Conservation (phyloP, 208 protist genomes). For the Wallacemonas sp. region DNA sequence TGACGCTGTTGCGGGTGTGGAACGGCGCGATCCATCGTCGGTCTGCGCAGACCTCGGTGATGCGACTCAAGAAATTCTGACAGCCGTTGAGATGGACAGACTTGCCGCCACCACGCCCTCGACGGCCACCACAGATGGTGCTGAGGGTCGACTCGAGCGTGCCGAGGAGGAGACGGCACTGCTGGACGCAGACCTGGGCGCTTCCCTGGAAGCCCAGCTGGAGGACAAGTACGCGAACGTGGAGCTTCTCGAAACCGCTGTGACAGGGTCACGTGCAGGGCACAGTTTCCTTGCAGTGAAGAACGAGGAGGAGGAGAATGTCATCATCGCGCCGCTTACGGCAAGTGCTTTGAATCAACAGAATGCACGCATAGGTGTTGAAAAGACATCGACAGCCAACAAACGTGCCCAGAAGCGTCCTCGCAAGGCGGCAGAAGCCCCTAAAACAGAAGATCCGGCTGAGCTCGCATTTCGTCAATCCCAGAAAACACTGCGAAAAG, state of each 20-base stretch:
- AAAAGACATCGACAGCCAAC: background rate
- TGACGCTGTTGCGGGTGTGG: background rate
- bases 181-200: background rate
- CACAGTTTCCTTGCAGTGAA: background rate
- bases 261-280: background rate
- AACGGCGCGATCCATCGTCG: background rate
- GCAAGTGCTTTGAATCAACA: background rate
- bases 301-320: conserved; percentile 2
- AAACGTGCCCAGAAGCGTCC: background rate
- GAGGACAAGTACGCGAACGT: conserved; percentile 4
- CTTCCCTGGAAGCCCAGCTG: background rate
- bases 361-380: background rate
- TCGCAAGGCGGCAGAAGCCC: background rate
- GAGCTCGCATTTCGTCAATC: conserved; percentile 57
- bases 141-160: background rate
- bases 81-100: background rate
- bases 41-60: background rate
- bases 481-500: conserved; percentile 65
- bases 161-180: conserved; percentile 5
- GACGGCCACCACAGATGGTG: background rate
- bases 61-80: background rate
- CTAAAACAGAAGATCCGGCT: conserved; percentile 27
- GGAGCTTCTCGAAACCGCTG: background rate
- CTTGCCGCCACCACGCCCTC: background rate
- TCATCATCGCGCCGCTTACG: conserved; percentile 10